A percentile compares a stretch with the other conserved stretches of the same genome.
Evolutionary conservation across 768 basidiomycete genomes (phyloP).

Genomic region (Leccinum truebloodii): DNA sequence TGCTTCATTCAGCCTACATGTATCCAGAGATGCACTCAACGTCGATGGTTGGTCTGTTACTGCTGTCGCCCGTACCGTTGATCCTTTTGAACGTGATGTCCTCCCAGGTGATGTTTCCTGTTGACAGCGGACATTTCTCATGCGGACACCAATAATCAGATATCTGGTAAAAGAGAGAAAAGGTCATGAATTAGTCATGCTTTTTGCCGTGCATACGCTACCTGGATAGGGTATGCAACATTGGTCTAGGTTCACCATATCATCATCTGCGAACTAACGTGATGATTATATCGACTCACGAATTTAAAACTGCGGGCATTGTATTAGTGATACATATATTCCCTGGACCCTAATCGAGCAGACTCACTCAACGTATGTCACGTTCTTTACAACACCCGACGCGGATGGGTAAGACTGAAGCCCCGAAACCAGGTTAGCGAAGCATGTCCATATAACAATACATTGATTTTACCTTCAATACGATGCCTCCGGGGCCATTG

Average conservation of each 20-base stretch:
- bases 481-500: background rate
- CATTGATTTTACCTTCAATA: conserved; percentile 10
- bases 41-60: background rate
- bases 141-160: conserved; percentile 12
- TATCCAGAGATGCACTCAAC: background rate
- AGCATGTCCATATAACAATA: background rate
- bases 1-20: background rate
- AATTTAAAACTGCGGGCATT: conserved; percentile 8
- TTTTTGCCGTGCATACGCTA: background rate
- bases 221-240: conserved; percentile 11
- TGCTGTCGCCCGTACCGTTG: conserved; percentile 9
- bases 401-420: conserved; percentile 15
- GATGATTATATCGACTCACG: conserved; percentile 1
- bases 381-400: conserved; percentile 10
- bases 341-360: background rate
- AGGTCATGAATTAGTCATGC: background rate
- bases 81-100: conserved; percentile 11
- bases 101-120: conserved; percentile 9
- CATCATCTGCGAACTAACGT: background rate
- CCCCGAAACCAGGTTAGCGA: background rate
- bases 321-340: background rate
- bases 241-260: conserved; percentile 2
- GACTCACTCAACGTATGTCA: conserved; percentile 14
- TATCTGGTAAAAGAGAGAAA: background rate
- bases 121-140: background rate